Conservation (phyloP, 768 basidiomycete genomes). For the Lactifluus rugatus region DNA sequence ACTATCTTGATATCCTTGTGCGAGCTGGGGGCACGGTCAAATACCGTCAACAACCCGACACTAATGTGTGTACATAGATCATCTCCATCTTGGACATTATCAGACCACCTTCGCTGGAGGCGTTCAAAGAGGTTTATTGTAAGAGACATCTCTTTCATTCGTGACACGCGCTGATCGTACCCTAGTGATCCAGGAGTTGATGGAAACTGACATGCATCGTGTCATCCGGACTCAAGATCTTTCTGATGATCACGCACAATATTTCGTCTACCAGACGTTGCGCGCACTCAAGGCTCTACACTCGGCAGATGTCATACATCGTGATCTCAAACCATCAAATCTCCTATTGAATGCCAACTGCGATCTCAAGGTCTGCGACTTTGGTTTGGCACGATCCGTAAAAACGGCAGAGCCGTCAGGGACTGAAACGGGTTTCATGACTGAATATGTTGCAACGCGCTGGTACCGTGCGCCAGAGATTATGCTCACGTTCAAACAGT, state of each 20-base stretch:
- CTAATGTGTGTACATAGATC: slow-evolving; percentile 41
- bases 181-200: slow-evolving; percentile 80
- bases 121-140: slow-evolving; percentile 81
- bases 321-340: slow-evolving; percentile 96
- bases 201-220: slow-evolving; percentile 96
- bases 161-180: slow-evolving; percentile 1
- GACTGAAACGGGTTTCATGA: slow-evolving; percentile 86
- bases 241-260: slow-evolving; percentile 91
- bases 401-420: slow-evolving; percentile 79
- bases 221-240: slow-evolving; percentile 93
- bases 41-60: background rate
- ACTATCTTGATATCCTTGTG: background rate
- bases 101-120: slow-evolving; percentile 69
- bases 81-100: slow-evolving; percentile 87
- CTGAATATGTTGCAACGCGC: slow-evolving; percentile 94
- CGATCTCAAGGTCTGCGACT: slow-evolving; percentile 92
- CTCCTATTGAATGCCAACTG: slow-evolving; percentile 96
- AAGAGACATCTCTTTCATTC: slow-evolving; percentile 23
- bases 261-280: slow-evolving; percentile 90
- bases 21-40: background rate
- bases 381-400: slow-evolving; percentile 87
- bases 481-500: slow-evolving; percentile 99
- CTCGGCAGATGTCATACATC: slow-evolving; percentile 91
- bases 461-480: slow-evolving; percentile 99
- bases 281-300: slow-evolving; percentile 94